Evolutionary conservation across 257 asterid species (phyloP), one percentile per base, ranked within the genome.

Genomic region (Fraxinus pennsylvanica): DNA sequence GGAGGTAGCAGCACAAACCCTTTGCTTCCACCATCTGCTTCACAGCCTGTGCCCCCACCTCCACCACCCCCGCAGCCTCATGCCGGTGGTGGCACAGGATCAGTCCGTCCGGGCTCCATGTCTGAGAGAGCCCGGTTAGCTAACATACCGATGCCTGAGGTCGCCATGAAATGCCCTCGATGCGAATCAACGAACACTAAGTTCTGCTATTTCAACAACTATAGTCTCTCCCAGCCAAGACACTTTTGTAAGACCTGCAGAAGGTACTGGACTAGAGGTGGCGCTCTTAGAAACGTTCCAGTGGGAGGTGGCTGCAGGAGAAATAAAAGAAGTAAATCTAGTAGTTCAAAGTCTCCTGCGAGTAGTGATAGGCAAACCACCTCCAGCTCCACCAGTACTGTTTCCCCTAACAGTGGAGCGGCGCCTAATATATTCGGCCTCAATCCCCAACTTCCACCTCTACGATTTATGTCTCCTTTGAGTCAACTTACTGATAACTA

Each of bases 201-300:
- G 85, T 94, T 94, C 74, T 94, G 98, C 80, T 94, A 94, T 78
- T 94, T 92, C 92, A 94, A 94, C 81, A 94, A 94, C 90, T 94
- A 94, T 84, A 94, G 93, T 71, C 92, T 94, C 81, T 52, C 94
- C 0, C 98, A 94, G 83, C 98, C 98, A 0, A 91, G 98, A 33
- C 98, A 94, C 93, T 94, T 94, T 71, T 94, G 98, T 91, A 94
- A 94, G 88, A 88, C 97, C 1, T 94, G 98, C 81, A 54, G 97
- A 39, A 80, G 98, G 81, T 94, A 94, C 74, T 94, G 98, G 98
- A 94, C 98, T 0, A 69, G 97, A 52, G 97, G 97, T 19, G 98
- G 98, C 54, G 97, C 98, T 21, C 74, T 94, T 76, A 81, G 98
- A 13, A 94, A 67, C 85, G 98, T 94, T 9, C 98, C 98, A 0